phyloP scores from a whole-genome alignment of 1,139 yeast genomes.

The Blastobotrys arbuscula region DNA sequence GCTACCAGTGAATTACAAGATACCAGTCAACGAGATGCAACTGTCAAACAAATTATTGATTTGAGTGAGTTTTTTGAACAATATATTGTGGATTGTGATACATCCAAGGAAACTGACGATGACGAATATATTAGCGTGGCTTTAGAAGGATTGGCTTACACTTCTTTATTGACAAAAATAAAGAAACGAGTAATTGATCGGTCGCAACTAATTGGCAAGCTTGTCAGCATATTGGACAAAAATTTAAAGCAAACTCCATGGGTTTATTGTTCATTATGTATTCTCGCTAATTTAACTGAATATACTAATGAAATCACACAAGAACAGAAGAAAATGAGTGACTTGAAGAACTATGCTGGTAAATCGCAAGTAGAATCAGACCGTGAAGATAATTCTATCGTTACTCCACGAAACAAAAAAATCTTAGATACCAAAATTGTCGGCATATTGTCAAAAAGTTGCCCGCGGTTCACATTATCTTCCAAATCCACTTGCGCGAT shows the following conservation, averaged over 20 bases:
- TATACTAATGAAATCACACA: slow-evolving; percentile 32
- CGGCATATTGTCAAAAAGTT: slow-evolving; percentile 25
- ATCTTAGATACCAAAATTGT: slow-evolving; percentile 29
- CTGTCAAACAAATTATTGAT: slow-evolving; percentile 23
- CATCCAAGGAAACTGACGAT: not conserved
- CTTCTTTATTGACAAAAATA: slow-evolving; percentile 31
- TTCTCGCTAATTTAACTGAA: slow-evolving; percentile 30
- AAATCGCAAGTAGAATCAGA: slow-evolving; percentile 20
- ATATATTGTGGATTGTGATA: slow-evolving; percentile 17
- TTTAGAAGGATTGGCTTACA: slow-evolving; percentile 37
- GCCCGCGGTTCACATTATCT: slow-evolving; percentile 28
- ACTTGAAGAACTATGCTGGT: slow-evolving; percentile 33
- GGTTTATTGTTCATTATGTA: slow-evolving; percentile 32
- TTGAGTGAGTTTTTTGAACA: slow-evolving; percentile 31
- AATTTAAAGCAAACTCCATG: slow-evolving; percentile 20
- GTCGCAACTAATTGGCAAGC: slow-evolving; percentile 19
- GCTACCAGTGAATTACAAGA: slow-evolving; percentile 25
- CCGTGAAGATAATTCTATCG: slow-evolving; percentile 24
- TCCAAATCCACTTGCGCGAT: slow-evolving; percentile 28
- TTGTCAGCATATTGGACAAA: slow-evolving; percentile 17
- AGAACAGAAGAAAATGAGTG: slow-evolving; percentile 30
- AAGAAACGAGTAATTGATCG: slow-evolving; percentile 26
- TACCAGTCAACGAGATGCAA: slow-evolving; percentile 16
- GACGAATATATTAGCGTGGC: slow-evolving; percentile 25
- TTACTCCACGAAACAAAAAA: slow-evolving; percentile 24